Conservation (phyloP, 2,329 filamentous ascomycete species). For the Dactylellina parvicollis region DNA sequence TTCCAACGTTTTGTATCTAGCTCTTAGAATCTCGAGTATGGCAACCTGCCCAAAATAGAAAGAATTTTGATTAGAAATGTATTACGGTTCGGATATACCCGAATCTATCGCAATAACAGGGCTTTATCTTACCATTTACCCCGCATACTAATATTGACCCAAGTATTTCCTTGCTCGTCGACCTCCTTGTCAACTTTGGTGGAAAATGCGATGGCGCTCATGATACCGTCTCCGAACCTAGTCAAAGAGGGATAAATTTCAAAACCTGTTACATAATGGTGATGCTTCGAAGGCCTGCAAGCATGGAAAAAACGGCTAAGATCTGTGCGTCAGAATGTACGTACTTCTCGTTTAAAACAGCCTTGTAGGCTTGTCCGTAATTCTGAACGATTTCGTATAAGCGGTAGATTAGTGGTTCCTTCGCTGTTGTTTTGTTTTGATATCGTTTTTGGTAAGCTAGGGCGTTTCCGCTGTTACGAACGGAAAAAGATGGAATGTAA, state of each 20-base stretch:
- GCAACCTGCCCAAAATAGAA: slow-evolving; percentile 38
- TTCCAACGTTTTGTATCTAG: not conserved
- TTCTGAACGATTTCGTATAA: slow-evolving; percentile 96
- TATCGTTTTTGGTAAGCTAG: slow-evolving; percentile 17
- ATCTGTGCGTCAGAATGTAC: not conserved
- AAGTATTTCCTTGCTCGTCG: slow-evolving; percentile 80
- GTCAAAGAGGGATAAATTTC: not conserved
- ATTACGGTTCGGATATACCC: slow-evolving; percentile 47
- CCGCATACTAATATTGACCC: slow-evolving; percentile 84
- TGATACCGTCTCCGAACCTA: slow-evolving; percentile 79
- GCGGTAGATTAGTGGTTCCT: slow-evolving; percentile 85
- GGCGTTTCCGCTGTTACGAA: not conserved
- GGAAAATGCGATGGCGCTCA: slow-evolving; percentile 90
- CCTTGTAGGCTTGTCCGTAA: slow-evolving; percentile 96
- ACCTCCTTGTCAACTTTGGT: slow-evolving; percentile 94
- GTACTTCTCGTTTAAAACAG: slow-evolving; percentile 90
- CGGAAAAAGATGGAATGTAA: slow-evolving; percentile 4
- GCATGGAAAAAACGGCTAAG: slow-evolving; percentile 1
- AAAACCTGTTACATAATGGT: slow-evolving; percentile 46
- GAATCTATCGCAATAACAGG: slow-evolving; percentile 33
- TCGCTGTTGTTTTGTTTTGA: slow-evolving; percentile 37
- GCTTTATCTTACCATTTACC: slow-evolving; percentile 77
- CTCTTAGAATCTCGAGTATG: slow-evolving; percentile 55
- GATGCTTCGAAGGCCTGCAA: slow-evolving; percentile 3
- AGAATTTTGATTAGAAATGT: slow-evolving; percentile 27